Percentiles rank a stretch among this genome's conserved stretches.
These are phyloP conservation scores for Phytopythium kandeliae DNA, from an alignment of 352 stramenopile species.

Conservation along the genomic window DNA sequence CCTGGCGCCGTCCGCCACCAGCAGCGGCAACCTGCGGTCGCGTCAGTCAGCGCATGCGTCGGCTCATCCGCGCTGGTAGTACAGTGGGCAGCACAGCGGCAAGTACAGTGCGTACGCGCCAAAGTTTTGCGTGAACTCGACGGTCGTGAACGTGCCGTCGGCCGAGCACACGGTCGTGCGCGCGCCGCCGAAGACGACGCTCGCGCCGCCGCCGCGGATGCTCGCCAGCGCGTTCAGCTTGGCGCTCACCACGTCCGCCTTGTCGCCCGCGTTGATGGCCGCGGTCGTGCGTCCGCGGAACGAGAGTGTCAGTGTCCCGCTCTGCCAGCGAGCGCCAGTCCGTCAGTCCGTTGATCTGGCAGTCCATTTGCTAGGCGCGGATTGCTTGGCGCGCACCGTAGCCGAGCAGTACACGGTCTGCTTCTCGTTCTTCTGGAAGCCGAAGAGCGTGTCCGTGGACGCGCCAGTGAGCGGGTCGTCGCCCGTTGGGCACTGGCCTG, in stretches of 20 bases:
- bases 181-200: slow-evolving; percentile 49
- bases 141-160: slow-evolving; percentile 60
- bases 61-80: no score
- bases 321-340: slow-evolving; percentile 14
- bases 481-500: slow-evolving; percentile 45
- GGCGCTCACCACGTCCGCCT: slow-evolving; percentile 45
- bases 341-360: no score
- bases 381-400: slow-evolving; percentile 31
- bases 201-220: slow-evolving; percentile 30
- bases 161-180: slow-evolving; percentile 56
- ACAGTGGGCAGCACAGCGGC: no score
- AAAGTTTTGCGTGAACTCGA: slow-evolving; percentile 82
- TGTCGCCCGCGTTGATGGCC: slow-evolving; percentile 54
- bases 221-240: slow-evolving; percentile 69
- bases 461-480: slow-evolving; percentile 73
- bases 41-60: no score
- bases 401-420: slow-evolving; percentile 62
- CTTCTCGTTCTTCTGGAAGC: slow-evolving; percentile 79
- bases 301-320: slow-evolving; percentile 65
- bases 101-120: slow-evolving; percentile 25
- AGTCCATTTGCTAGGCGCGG: no score
- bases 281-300: slow-evolving; percentile 61
- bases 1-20: slow-evolving; percentile 64
- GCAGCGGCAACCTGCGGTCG: slow-evolving; percentile 43
- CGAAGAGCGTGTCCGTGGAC: slow-evolving; percentile 53